phyloP scores from a whole-genome alignment of 2,329 filamentous ascomycete species.

The Clarireedia paspali region DNA sequence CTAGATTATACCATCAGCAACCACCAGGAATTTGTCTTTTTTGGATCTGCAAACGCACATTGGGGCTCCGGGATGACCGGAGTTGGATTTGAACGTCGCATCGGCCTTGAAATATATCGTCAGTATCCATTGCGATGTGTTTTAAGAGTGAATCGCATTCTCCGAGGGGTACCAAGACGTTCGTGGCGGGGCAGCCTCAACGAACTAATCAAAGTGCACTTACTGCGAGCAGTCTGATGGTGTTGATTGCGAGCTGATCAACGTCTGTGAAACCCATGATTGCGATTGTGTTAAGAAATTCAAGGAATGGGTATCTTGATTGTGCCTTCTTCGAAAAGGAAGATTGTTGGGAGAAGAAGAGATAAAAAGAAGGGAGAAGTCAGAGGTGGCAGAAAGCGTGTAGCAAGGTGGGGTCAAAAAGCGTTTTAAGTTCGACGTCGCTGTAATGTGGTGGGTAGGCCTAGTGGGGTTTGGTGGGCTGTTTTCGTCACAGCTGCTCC shows the following conservation, averaged over 20 bases:
- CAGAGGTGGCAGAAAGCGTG: not conserved
- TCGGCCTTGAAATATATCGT: conserved; percentile 60
- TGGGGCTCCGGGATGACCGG: conserved; percentile 95
- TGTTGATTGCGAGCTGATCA: conserved; percentile 93
- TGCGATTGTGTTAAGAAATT: conserved; percentile 13
- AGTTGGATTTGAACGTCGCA: conserved; percentile 94
- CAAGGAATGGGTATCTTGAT: not conserved
- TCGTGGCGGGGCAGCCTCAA: conserved; percentile 31
- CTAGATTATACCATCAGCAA: conserved; percentile 30
- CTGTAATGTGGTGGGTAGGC: not conserved
- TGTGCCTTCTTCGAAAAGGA: not conserved
- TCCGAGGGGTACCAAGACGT: conserved; percentile 23
- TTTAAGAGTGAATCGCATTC: conserved; percentile 9
- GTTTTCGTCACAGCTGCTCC: no score
- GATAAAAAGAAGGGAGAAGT: not conserved
- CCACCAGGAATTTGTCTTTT: not conserved
- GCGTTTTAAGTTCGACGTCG: not conserved
- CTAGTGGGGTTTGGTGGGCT: not conserved
- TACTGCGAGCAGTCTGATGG: conserved; percentile 93
- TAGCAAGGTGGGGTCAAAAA: conserved; percentile 1
- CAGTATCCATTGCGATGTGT: conserved; percentile 12
- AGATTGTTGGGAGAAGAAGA: not conserved
- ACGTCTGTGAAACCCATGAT: conserved; percentile 80
- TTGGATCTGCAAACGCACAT: conserved; percentile 53
- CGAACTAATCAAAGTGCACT: conserved; percentile 35